Evolutionary conservation across 345 rosid genomes (phyloP).

Genomic region (Theobroma cacao): DNA sequence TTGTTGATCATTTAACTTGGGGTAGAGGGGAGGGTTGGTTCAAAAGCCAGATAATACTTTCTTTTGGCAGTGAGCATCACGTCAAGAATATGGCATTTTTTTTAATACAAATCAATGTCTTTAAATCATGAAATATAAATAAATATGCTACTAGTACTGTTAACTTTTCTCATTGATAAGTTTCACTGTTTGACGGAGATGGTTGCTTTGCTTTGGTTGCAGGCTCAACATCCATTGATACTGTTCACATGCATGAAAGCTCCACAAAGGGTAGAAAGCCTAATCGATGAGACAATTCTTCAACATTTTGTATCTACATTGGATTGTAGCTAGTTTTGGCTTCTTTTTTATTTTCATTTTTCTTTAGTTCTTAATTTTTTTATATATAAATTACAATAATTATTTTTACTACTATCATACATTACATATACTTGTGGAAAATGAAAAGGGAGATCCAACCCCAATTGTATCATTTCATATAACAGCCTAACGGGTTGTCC

Average conservation of each 20-base stretch:
- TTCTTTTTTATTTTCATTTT: background rate
- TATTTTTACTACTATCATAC: background rate
- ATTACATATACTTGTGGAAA: background rate
- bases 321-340: background rate
- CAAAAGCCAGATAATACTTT: too few species aligned
- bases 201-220: background rate
- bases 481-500: background rate
- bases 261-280: background rate
- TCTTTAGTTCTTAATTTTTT: background rate
- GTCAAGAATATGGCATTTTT: background rate
- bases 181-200: background rate
- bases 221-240: conserved; percentile 17
- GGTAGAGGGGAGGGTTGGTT: too few species aligned
- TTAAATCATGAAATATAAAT: background rate
- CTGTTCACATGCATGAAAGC: background rate
- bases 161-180: background rate
- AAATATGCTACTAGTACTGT: background rate
- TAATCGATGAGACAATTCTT: background rate
- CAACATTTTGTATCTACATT: conserved; percentile 1
- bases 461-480: background rate
- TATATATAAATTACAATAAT: background rate
- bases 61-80: background rate
- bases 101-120: background rate
- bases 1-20: too few species aligned
- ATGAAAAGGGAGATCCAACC: background rate